These are phyloP conservation scores for Citrus inodora DNA, from an alignment of 345 rosid genomes.

Conservation along the genomic window DNA sequence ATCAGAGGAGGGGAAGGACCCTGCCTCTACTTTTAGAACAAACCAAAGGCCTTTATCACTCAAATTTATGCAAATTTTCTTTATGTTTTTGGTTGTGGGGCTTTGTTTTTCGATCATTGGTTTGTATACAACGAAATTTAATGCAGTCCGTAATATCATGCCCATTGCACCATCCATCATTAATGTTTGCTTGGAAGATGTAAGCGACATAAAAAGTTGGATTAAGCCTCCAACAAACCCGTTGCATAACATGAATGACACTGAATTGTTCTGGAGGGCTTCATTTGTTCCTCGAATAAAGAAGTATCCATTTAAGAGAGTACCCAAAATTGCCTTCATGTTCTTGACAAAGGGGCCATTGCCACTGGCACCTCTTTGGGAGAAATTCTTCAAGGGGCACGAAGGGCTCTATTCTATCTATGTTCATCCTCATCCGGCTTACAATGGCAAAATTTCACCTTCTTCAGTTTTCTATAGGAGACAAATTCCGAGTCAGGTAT, in stretches of 20 bases:
- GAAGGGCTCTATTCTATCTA: conserved; percentile 64
- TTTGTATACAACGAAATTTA: conserved; percentile 41
- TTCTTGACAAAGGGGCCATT: conserved; percentile 85
- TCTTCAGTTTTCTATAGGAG: conserved; percentile 71
- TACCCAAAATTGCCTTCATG: conserved; percentile 92
- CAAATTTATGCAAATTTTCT: conserved; percentile 39
- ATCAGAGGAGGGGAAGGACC: conserved; percentile 57
- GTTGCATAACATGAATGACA: conserved; percentile 71
- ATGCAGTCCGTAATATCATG: conserved; percentile 26
- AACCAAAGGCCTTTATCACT: conserved; percentile 38
- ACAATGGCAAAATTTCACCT: conserved; percentile 39
- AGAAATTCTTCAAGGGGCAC: conserved; percentile 72
- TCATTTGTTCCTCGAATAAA: conserved; percentile 54
- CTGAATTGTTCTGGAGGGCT: conserved; percentile 82
- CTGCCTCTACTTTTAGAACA: conserved; percentile 23
- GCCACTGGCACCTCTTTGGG: conserved; percentile 92
- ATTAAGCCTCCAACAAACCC: conserved; percentile 52
- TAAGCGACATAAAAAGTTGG: conserved; percentile 32
- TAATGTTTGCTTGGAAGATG: conserved; percentile 28
- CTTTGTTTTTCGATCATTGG: conserved; percentile 50
- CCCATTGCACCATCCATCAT: conserved; percentile 31
- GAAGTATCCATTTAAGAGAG: conserved; percentile 60
- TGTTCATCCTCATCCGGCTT: conserved; percentile 69
- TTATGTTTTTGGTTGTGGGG: conserved; percentile 42
- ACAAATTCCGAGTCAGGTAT: conserved; percentile 95